phyloP scores from a whole-genome alignment of 371 early-diverging fungal species.

The Racocetra persica region DNA sequence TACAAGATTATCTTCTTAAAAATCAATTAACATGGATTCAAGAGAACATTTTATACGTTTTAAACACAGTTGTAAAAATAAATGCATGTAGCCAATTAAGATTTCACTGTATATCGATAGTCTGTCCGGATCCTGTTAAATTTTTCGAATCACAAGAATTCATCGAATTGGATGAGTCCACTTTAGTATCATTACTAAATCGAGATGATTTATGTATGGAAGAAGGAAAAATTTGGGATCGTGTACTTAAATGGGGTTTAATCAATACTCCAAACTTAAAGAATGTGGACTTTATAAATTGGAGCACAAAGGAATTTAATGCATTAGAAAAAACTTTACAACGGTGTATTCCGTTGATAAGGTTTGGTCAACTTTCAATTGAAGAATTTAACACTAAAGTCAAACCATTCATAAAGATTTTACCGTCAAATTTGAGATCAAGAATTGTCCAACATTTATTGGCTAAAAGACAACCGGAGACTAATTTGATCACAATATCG shows the following conservation, averaged over 20 bases:
- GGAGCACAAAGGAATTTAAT: slow-evolving; percentile 25
- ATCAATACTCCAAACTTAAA: slow-evolving; percentile 20
- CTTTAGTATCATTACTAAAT: slow-evolving; percentile 22
- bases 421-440: slow-evolving; percentile 25
- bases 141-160: slow-evolving; percentile 41
- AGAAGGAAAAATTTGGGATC: slow-evolving; percentile 41
- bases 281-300: slow-evolving; percentile 26
- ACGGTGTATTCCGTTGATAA: slow-evolving; percentile 39
- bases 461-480: neutral
- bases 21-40: slow-evolving; percentile 33
- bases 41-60: slow-evolving; percentile 31
- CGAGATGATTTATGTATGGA: slow-evolving; percentile 42
- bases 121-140: slow-evolving; percentile 35
- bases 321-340: slow-evolving; percentile 37
- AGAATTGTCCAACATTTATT: slow-evolving; percentile 31
- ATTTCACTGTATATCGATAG: slow-evolving; percentile 37
- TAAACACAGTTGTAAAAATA: slow-evolving; percentile 30
- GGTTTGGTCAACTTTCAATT: slow-evolving; percentile 32
- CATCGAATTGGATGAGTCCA: slow-evolving; percentile 28
- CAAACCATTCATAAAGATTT: slow-evolving; percentile 33
- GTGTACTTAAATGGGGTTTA: slow-evolving; percentile 37
- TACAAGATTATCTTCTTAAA: slow-evolving; percentile 35
- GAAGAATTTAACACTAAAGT: slow-evolving; percentile 35
- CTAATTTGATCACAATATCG: neutral
- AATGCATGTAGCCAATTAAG: slow-evolving; percentile 23